Conservation (phyloP, 768 basidiomycete genomes). For the Boletus pseudo-olivaceus region DNA sequence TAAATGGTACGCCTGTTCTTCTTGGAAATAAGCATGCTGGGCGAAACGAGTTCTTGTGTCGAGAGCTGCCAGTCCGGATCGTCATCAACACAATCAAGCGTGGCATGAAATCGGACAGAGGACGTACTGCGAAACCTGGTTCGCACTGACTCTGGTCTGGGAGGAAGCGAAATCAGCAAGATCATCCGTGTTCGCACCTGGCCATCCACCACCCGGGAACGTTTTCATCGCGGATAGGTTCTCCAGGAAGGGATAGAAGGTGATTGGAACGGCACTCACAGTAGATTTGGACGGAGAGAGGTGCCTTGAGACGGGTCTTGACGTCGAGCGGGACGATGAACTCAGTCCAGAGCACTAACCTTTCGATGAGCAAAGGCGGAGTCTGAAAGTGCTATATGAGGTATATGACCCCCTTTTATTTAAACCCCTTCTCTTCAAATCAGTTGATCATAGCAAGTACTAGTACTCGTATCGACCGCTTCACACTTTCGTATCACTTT, state of each 20-base stretch:
- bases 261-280: conserved; percentile 20
- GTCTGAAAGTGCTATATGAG: conserved; percentile 16
- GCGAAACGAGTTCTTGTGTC: conserved; percentile 26
- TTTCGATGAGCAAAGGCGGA: conserved; percentile 18
- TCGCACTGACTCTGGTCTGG: conserved; percentile 37
- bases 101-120: background rate
- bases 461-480: background rate
- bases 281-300: conserved; percentile 14
- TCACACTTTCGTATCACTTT: background rate
- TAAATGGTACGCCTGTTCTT: conserved; percentile 93
- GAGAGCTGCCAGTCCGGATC: conserved; percentile 24
- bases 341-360: conserved; percentile 10
- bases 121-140: conserved; percentile 35
- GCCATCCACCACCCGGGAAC: conserved; percentile 34
- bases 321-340: conserved; percentile 35
- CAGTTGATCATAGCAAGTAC: too few relatives aligned
- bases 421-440: background rate
- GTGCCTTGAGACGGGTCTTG: conserved; percentile 34
- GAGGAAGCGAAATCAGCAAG: conserved; percentile 17
- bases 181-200: conserved; percentile 26
- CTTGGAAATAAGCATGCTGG: conserved; percentile 96
- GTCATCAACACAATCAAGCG: background rate
- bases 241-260: conserved; percentile 4
- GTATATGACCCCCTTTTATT: conserved; percentile 6
- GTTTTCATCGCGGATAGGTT: background rate